phyloP scores from a whole-genome alignment of 441 rosid genomes.

The Populus hybrid region DNA sequence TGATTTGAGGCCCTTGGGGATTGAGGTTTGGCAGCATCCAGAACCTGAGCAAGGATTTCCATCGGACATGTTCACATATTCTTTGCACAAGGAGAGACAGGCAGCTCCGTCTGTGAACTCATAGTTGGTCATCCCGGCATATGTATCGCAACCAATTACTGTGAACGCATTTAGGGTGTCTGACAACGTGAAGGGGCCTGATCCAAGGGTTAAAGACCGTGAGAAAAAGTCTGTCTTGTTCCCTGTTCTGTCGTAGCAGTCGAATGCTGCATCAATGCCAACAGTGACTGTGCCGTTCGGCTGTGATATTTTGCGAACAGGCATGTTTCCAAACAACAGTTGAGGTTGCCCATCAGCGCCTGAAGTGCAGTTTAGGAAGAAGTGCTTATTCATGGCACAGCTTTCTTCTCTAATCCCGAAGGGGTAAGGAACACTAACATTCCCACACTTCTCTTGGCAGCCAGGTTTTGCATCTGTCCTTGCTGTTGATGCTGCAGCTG shows the following conservation, averaged over 20 bases:
- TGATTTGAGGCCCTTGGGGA: no score
- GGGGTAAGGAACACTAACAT: constrained; percentile 7
- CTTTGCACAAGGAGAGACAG: no score
- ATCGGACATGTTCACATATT: no score
- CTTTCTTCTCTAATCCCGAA: not conserved
- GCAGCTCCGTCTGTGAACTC: no score
- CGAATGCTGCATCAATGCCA: not conserved
- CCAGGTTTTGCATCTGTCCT: not conserved
- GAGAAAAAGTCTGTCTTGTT: fast-evolving
- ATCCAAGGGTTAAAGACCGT: not conserved
- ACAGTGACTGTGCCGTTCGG: not conserved
- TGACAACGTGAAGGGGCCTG: not conserved
- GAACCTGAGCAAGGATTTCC: no score
- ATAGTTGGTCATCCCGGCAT: no score
- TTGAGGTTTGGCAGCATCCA: no score
- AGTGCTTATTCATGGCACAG: not conserved
- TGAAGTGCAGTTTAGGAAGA: not conserved
- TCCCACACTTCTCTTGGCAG: not conserved
- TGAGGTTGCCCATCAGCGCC: no score
- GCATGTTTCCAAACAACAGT: not conserved
- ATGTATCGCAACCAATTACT: no score
- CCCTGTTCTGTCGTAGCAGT: not conserved
- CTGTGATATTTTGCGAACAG: not conserved
- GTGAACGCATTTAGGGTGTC: not conserved
- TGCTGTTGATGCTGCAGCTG: not conserved